Conservation (phyloP, 2,329 filamentous ascomycete genomes). For the Fusarium solani-melongenae region DNA sequence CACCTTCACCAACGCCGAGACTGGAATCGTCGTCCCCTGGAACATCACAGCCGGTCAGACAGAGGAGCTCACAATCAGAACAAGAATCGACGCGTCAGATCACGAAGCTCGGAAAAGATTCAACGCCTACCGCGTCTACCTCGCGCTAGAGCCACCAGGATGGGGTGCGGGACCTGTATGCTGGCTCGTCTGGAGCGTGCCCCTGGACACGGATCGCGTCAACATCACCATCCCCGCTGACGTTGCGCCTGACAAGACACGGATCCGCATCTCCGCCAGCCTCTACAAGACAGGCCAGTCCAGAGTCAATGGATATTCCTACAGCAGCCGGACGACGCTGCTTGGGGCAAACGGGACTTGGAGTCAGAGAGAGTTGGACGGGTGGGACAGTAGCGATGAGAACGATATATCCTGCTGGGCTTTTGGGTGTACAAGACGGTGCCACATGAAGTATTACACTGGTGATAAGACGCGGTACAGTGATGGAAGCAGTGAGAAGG, state of each 20-base stretch:
- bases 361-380: slow-evolving; percentile 38
- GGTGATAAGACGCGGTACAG: slow-evolving; percentile 17
- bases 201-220: slow-evolving; percentile 29
- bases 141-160: slow-evolving; percentile 33
- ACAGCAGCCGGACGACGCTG: slow-evolving; percentile 21
- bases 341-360: slow-evolving; percentile 38
- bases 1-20: slow-evolving; percentile 4
- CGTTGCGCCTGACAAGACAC: slow-evolving; percentile 32
- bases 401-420: slow-evolving; percentile 35
- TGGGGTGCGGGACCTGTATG: slow-evolving; percentile 36
- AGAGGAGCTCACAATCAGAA: slow-evolving; percentile 24
- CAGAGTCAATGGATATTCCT: slow-evolving; percentile 30
- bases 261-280: slow-evolving; percentile 22
- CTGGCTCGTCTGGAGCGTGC: slow-evolving; percentile 29
- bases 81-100: slow-evolving; percentile 15
- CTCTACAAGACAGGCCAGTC: slow-evolving; percentile 25
- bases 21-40: slow-evolving; percentile 29
- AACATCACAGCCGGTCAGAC: slow-evolving; percentile 34
- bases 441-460: slow-evolving; percentile 32
- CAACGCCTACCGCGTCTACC: slow-evolving; percentile 37
- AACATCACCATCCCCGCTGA: slow-evolving; percentile 41
- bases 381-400: slow-evolving; percentile 21
- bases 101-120: slow-evolving; percentile 20
- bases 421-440: slow-evolving; percentile 31
- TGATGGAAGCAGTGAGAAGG: slow-evolving; percentile 18